Conservation (phyloP, 176 grass and related monocot genomes). For the Oryza nivara region DNA sequence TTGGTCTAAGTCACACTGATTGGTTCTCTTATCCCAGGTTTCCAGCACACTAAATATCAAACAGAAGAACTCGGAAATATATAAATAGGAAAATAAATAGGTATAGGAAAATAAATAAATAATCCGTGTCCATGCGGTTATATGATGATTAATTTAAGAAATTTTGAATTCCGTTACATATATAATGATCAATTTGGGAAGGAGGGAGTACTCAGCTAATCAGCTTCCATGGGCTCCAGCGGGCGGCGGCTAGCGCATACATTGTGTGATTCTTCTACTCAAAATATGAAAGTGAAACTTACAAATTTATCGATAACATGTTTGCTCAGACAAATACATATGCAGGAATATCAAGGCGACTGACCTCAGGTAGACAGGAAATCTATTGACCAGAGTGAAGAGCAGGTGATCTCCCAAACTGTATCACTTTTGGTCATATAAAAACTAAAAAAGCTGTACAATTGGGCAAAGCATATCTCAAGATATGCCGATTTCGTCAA, state of each 20-base stretch:
- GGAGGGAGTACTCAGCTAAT: not conserved
- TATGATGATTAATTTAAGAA: not conserved
- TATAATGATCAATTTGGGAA: not conserved
- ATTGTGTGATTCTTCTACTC: not conserved
- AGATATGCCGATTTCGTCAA: not conserved
- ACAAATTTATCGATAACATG: not conserved
- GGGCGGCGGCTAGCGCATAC: too few relatives aligned
- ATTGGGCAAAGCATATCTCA: not conserved
- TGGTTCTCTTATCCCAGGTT: not conserved
- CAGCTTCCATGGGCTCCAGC: not conserved
- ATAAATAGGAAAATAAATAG: not conserved
- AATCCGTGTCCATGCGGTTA: too few relatives aligned
- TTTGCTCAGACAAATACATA: not conserved
- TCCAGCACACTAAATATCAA: not conserved
- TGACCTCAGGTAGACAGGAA: not conserved
- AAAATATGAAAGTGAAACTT: not conserved
- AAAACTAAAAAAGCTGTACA: not conserved
- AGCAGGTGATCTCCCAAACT: not conserved
- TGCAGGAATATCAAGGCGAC: not conserved
- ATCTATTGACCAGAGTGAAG: not conserved
- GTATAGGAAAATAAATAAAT: not conserved
- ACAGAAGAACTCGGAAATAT: not conserved
- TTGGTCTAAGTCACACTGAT: not conserved
- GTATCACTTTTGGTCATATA: not conserved
- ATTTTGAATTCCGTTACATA: not conserved